phyloP scores from a whole-genome alignment of 2,329 filamentous ascomycete genomes.

The Neofusicoccum sp. region DNA sequence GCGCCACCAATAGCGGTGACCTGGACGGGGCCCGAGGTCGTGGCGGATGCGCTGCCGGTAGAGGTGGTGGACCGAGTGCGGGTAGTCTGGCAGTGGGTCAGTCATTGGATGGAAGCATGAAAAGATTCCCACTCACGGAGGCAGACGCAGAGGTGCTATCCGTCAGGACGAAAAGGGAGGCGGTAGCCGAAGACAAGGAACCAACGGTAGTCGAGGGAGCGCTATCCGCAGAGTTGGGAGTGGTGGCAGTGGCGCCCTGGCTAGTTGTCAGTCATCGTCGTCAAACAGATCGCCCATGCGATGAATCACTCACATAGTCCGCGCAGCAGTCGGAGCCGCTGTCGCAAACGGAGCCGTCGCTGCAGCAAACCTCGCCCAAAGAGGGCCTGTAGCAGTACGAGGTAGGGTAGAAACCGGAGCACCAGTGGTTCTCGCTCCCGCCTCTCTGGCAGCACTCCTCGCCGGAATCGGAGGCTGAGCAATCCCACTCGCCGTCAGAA shows the following conservation, averaged over 20 bases:
- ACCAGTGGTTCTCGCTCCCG: neutral
- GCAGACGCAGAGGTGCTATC: neutral
- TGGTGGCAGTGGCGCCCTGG: neutral
- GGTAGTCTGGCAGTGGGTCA: neutral
- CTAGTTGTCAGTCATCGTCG: neutral
- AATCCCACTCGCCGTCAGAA: constrained; percentile 8
- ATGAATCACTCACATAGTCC: neutral
- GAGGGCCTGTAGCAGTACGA: constrained; percentile 14
- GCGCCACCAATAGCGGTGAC: neutral
- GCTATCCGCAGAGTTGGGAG: neutral
- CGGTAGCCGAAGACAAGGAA: neutral
- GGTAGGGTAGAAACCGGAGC: constrained; percentile 7
- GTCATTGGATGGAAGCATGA: neutral
- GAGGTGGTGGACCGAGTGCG: neutral
- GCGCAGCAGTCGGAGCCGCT: neutral
- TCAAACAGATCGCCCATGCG: neutral
- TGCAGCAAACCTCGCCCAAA: constrained; percentile 15
- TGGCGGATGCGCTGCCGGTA: neutral
- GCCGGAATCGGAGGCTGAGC: neutral
- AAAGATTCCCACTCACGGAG: neutral
- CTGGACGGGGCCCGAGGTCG: neutral
- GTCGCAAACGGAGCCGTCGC: neutral
- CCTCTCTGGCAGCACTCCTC: constrained; percentile 15
- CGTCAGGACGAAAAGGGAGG: neutral
- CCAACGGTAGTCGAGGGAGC: neutral